Percentiles rank a stretch among this genome's conserved stretches.
These are phyloP conservation scores for Solanum chilense DNA, from an alignment of 257 asterid species.

Conservation along the genomic window DNA sequence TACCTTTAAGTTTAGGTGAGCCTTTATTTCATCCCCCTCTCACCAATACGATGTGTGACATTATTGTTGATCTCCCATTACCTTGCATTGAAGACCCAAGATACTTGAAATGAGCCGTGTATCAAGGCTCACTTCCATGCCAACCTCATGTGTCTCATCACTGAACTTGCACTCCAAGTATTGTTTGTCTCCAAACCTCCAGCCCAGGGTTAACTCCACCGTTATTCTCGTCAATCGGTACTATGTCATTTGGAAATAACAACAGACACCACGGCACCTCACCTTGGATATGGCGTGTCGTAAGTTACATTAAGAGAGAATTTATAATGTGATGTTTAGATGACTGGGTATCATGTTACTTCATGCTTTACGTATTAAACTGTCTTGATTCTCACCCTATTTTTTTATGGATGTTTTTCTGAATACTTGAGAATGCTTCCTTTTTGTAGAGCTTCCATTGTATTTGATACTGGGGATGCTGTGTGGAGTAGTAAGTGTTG, in stretches of 20 bases:
- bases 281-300: neutral
- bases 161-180: neutral
- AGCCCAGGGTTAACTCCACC: neutral
- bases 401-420: slow-evolving; percentile 3
- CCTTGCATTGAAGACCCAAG: neutral
- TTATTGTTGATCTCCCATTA: neutral
- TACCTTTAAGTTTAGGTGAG: neutral
- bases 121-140: neutral
- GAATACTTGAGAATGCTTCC: slow-evolving; percentile 12
- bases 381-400: neutral
- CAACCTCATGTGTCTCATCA: neutral
- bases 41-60: neutral
- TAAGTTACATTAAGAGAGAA: neutral
- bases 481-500: slow-evolving; percentile 96
- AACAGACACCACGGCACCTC: neutral
- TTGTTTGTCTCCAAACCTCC: neutral
- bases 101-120: neutral
- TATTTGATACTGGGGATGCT: slow-evolving; percentile 94
- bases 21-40: neutral
- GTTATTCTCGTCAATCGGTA: neutral
- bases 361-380: neutral
- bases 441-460: slow-evolving; percentile 78
- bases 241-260: neutral
- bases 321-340: neutral
- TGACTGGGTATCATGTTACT: neutral